phyloP scores from a whole-genome alignment of 495 filamentous ascomycete genomes.

The Penicillium tannophilum region DNA sequence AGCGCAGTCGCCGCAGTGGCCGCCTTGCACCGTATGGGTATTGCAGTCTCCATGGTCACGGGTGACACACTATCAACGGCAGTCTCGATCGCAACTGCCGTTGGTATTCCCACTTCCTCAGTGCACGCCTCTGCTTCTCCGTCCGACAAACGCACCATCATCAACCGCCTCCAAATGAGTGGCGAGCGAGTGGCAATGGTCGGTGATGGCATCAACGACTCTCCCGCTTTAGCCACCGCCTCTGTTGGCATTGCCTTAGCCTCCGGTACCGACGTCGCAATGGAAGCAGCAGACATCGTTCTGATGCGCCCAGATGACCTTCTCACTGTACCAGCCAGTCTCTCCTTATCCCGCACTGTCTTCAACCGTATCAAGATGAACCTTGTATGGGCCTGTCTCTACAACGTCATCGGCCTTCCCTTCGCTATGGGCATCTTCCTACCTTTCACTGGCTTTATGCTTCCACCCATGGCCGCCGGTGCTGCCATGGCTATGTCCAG shows the following conservation, averaged over 20 bases:
- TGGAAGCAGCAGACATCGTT: conserved; percentile 96
- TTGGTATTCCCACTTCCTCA: conserved; percentile 74
- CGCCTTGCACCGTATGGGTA: conserved; percentile 81
- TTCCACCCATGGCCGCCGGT: conserved; percentile 94
- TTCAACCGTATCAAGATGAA: conserved; percentile 95
- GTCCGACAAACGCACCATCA: conserved; percentile 82
- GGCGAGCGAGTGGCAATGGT: conserved; percentile 93
- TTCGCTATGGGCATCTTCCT: conserved; percentile 96
- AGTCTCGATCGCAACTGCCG: conserved; percentile 73
- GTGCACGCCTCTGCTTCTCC: conserved; percentile 85
- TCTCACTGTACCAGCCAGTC: conserved; percentile 83
- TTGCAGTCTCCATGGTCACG: conserved; percentile 88
- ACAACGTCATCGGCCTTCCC: conserved; percentile 89
- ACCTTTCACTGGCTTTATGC: conserved; percentile 80
- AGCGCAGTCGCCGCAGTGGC: conserved; percentile 74
- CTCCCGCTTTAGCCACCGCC: conserved; percentile 89
- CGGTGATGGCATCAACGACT: conserved; percentile 98
- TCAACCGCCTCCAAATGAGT: conserved; percentile 68
- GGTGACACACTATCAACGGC: conserved; percentile 87
- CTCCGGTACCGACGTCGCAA: conserved; percentile 92
- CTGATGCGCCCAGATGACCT: conserved; percentile 92
- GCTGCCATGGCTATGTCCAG: conserved; percentile 92
- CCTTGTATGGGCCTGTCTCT: conserved; percentile 85
- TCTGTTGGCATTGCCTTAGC: conserved; percentile 91
- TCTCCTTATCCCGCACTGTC: conserved; percentile 81